phyloP scores from a whole-genome alignment of 805 yeast genomes.

The Isabelozyma rhagii region DNA sequence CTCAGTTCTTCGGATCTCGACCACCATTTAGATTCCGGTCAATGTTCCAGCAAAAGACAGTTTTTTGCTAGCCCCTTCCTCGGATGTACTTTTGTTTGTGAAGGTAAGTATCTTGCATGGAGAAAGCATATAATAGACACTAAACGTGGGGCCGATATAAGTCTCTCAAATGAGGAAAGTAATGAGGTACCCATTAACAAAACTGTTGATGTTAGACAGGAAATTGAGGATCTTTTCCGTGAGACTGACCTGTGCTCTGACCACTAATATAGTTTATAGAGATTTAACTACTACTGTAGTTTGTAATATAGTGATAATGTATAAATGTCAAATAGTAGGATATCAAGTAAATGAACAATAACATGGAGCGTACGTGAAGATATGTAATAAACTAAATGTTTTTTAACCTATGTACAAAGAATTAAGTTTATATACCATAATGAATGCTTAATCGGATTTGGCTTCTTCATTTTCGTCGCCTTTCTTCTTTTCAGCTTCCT shows the following conservation, averaged over 20 bases:
- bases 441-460: not conserved
- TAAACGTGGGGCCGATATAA: slow-evolving; percentile 8
- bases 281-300: too few relatives aligned
- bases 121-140: slow-evolving; percentile 21
- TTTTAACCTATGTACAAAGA: not conserved
- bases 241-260: not conserved
- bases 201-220: not conserved
- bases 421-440: not conserved
- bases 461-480: not conserved
- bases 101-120: slow-evolving; percentile 28
- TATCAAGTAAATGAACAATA: too few relatives aligned
- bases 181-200: too few relatives aligned
- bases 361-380: not conserved
- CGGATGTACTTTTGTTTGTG: slow-evolving; percentile 40
- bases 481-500: slow-evolving; percentile 12
- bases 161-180: too few relatives aligned
- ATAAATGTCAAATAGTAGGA: too few relatives aligned
- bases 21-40: slow-evolving; percentile 14
- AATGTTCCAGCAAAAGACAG: slow-evolving; percentile 28
- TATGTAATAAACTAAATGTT: not conserved
- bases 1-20: slow-evolving; percentile 11
- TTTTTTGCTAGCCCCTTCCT: slow-evolving; percentile 35
- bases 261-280: not conserved
- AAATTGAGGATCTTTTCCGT: not conserved
- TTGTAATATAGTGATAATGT: too few relatives aligned